Percentiles rank a stretch among this genome's conserved stretches.
Evolutionary conservation across 306 rosid genomes (phyloP).

Genomic region (Oxytropis ochrocephala): DNA sequence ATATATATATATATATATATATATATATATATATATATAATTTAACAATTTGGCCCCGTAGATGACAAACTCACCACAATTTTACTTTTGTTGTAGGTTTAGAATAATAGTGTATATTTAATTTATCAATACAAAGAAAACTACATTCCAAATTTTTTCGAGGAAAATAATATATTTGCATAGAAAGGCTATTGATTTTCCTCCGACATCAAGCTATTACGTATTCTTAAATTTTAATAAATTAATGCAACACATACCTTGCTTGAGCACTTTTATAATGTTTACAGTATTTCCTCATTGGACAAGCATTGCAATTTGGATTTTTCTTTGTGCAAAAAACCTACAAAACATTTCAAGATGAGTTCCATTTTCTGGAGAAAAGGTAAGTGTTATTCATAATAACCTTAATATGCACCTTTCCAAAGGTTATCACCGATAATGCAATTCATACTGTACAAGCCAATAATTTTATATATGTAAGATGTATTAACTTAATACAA

Average conservation of each 20-base stretch:
- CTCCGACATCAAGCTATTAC: not conserved
- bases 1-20: no score
- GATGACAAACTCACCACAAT: no score
- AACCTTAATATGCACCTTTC: slow-evolving; percentile 42
- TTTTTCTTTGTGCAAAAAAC: slow-evolving; percentile 54
- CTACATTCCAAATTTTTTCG: not conserved
- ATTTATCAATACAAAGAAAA: not conserved
- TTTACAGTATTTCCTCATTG: slow-evolving; percentile 48
- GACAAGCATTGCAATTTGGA: slow-evolving; percentile 72
- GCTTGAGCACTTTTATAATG: slow-evolving; percentile 48
- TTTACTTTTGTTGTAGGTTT: not conserved
- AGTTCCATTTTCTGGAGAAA: not conserved
- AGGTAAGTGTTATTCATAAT: not conserved
- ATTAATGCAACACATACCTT: slow-evolving; percentile 37
- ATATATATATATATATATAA: no score
- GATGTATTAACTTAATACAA: not conserved
- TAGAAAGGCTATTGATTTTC: not conserved
- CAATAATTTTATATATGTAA: not conserved
- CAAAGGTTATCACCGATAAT: slow-evolving; percentile 80
- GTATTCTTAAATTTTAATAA: not conserved
- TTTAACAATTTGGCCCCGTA: no score
- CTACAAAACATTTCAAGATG: slow-evolving; percentile 23
- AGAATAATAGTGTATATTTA: not conserved
- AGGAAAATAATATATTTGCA: not conserved
- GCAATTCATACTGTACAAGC: slow-evolving; percentile 52